phyloP scores from a whole-genome alignment of 2,329 filamentous ascomycete genomes.

The Aspergillus viridinutans region DNA sequence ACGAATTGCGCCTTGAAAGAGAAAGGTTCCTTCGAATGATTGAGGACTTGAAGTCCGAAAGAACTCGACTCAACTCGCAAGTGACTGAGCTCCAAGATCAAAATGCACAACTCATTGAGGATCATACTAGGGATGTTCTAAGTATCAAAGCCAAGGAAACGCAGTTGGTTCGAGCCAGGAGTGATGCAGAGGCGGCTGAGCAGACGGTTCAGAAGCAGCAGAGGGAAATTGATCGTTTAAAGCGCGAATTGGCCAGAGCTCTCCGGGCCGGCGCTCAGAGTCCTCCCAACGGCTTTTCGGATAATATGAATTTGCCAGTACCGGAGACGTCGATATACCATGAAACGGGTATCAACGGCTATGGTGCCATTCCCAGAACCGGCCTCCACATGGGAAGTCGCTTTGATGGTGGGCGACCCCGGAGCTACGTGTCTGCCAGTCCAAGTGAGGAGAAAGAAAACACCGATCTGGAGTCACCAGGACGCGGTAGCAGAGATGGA shows the following conservation, averaged over 20 bases:
- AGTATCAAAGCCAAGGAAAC: conserved; percentile 99
- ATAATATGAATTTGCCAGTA: conserved; percentile 50
- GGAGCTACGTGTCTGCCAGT: conserved; percentile 45
- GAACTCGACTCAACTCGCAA: conserved; percentile 75
- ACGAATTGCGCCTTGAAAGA: conserved; percentile 79
- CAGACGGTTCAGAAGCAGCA: conserved; percentile 77
- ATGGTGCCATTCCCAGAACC: conserved; percentile 25
- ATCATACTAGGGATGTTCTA: conserved; percentile 90
- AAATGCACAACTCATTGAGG: conserved; percentile 93
- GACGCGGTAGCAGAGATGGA: conserved; percentile 26
- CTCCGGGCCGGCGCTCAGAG: conserved; percentile 39
- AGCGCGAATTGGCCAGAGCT: conserved; percentile 67
- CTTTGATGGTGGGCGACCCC: conserved; percentile 39
- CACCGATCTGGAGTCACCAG: conserved; percentile 37
- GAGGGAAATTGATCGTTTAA: conserved; percentile 86
- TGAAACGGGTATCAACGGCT: conserved; percentile 29
- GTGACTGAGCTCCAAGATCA: conserved; percentile 94
- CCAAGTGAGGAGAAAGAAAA: conserved; percentile 76
- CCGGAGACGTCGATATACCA: conserved; percentile 50
- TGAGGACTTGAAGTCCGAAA: conserved; percentile 78
- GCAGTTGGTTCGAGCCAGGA: conserved; percentile 84
- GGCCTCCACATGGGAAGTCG: conserved; percentile 36
- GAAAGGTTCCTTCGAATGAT: conserved; percentile 70
- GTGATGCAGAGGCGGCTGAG: conserved; percentile 84
- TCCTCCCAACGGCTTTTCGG: conserved; percentile 33